Evolutionary conservation across 441 rosid genomes (phyloP), one percentile per base, ranked within the genome.

Genomic region (Manihot esculenta): DNA sequence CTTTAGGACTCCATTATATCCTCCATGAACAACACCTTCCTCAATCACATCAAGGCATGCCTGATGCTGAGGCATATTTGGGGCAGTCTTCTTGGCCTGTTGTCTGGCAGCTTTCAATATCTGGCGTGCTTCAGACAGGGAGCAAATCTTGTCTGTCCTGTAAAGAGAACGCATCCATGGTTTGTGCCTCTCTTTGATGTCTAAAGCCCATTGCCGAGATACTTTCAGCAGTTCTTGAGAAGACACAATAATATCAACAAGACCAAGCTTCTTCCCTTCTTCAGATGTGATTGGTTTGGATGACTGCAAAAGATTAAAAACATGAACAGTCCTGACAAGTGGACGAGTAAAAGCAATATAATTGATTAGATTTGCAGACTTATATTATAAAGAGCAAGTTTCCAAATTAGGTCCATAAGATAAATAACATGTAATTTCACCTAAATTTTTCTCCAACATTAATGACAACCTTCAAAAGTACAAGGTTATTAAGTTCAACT

Each of bases 1-100:
- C 99, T 89, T 89, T 11, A 94, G 82, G 81, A 89, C 89, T 41
- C 99, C 99, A 68, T 45, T 83, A 72, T 92, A 89, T 78, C 98
- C 98, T 77, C 98, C 99, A 84, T 89, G 94, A 78, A 88, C 41
- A 67, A 92, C 76, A 68, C 99, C 99, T 68, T 88, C 98, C 84
- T 94, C 98, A 24, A 94, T 92, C 65, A 90, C 94, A 80, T 92
- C 96, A 76, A 94, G 85, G 76, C 88, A 85, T 72, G 83, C 97
- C 67, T 75, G 92, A 80, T 92, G 94, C 85, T 90, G 97, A 69
- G 97, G 97, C 90, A 88, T 75, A 84, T 94, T 88, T 63, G 84
- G 87, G 62, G 97, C 90, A 72, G 84, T 77, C 83, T 76, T 90
- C 87, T 83, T 89, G 68, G 91, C 92, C 77, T 89, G 86, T 76